Evolutionary conservation across 257 asterid genomes (phyloP).

Genomic region (Capsicum rhomboideum): DNA sequence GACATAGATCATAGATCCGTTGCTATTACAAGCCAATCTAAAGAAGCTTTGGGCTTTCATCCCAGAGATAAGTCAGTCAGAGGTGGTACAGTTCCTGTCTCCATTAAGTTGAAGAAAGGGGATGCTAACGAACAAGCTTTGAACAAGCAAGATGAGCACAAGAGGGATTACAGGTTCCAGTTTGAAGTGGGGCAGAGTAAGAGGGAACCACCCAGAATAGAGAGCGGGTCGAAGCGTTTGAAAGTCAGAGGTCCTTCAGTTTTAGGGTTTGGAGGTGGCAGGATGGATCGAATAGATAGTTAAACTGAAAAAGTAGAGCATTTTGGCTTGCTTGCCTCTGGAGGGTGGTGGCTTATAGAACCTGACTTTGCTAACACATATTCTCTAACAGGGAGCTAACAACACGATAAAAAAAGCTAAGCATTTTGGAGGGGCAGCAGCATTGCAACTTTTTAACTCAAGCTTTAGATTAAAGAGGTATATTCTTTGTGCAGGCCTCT

Average conservation of each 20-base stretch:
- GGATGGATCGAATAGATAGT: conserved; percentile 23
- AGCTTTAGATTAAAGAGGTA: conserved; percentile 31
- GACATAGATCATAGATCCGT: conserved; percentile 3
- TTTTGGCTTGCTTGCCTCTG: conserved; percentile 7
- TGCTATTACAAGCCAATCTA: conserved; percentile 16
- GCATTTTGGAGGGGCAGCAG: conserved; percentile 36
- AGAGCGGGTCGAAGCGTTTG: conserved; percentile 54
- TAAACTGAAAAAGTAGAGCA: neutral
- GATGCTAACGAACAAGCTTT: conserved; percentile 17
- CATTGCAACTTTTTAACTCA: conserved; percentile 29
- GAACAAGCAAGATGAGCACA: conserved; percentile 20
- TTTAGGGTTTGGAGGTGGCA: conserved; percentile 37
- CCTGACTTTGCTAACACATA: conserved; percentile 49
- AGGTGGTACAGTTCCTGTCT: conserved; percentile 39
- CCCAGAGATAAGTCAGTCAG: conserved; percentile 24
- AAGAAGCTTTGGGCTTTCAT: conserved; percentile 20
- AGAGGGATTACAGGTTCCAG: conserved; percentile 15
- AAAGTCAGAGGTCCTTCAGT: conserved; percentile 73
- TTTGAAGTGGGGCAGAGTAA: conserved; percentile 23
- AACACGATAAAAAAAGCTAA: conserved; percentile 34
- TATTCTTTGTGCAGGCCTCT: conserved; percentile 77
- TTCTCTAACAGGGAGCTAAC: conserved; percentile 49
- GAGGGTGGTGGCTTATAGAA: conserved; percentile 14
- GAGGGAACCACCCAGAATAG: conserved; percentile 33
- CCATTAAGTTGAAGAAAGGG: conserved; percentile 51